phyloP scores from a whole-genome alignment of 73 alveolate genomes.

The Tetrahymena malaccensis region DNA sequence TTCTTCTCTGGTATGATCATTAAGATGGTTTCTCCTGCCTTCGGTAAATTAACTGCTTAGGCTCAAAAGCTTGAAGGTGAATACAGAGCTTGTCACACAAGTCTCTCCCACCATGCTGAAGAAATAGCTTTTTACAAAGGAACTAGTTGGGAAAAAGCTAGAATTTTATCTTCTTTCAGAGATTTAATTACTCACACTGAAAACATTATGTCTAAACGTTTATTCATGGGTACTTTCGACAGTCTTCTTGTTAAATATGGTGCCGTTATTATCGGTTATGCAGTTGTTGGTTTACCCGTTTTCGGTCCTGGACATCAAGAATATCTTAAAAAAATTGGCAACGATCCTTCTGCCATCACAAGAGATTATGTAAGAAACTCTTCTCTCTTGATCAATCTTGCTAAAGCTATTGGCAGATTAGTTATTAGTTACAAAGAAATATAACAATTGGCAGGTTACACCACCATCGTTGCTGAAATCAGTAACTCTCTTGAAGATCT shows the following conservation, averaged over 20 bases:
- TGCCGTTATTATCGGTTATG: slow-evolving; percentile 88
- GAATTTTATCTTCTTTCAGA: slow-evolving; percentile 51
- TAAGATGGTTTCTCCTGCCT: slow-evolving; percentile 75
- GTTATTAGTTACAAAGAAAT: slow-evolving; percentile 86
- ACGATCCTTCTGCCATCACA: slow-evolving; percentile 69
- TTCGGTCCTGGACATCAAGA: slow-evolving; percentile 68
- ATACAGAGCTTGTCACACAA: slow-evolving; percentile 77
- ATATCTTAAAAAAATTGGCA: slow-evolving; percentile 54
- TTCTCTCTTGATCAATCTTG: slow-evolving; percentile 77
- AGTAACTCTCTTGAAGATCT: slow-evolving; percentile 74
- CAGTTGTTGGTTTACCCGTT: slow-evolving; percentile 88
- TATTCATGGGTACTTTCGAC: slow-evolving; percentile 88
- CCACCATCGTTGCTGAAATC: slow-evolving; percentile 68
- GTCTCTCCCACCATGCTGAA: slow-evolving; percentile 73
- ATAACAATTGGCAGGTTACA: slow-evolving; percentile 81
- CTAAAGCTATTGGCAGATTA: slow-evolving; percentile 88
- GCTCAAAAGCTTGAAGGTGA: slow-evolving; percentile 86
- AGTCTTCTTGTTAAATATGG: slow-evolving; percentile 89
- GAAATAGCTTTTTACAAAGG: slow-evolving; percentile 88
- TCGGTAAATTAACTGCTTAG: slow-evolving; percentile 73
- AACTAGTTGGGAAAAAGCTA: slow-evolving; percentile 67
- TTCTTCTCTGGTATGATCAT: slow-evolving; percentile 67
- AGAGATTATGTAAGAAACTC: slow-evolving; percentile 88
- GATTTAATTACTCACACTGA: slow-evolving; percentile 56
- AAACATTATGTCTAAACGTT: slow-evolving; percentile 48